A percentile compares a stretch with the other conserved stretches of the same genome.
phyloP scores from a whole-genome alignment of 169 alveolate species.

The Theileria parva region DNA sequence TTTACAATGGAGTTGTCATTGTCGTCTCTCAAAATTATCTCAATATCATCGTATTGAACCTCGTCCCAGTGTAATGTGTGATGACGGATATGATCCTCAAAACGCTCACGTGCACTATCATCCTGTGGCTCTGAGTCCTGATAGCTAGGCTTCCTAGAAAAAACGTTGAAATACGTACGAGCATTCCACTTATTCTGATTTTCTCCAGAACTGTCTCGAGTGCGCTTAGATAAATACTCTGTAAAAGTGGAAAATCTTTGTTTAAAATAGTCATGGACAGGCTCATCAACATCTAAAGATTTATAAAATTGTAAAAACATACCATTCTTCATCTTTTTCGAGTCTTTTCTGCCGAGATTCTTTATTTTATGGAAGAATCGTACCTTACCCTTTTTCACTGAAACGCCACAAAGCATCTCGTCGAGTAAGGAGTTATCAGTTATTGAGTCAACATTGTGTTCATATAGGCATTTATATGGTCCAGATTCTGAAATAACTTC shows the following conservation, averaged over 20 bases:
- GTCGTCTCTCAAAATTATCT: conserved; percentile 52
- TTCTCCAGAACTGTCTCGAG: neutral
- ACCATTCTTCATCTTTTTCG: neutral
- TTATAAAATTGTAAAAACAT: neutral
- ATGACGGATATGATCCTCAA: conserved; percentile 46
- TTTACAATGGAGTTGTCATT: conserved; percentile 44
- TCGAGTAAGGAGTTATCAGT: conserved; percentile 6
- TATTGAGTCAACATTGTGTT: conserved; percentile 30
- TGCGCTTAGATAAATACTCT: conserved; percentile 40
- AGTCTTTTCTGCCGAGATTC: conserved; percentile 16
- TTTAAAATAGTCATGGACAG: conserved; percentile 2
- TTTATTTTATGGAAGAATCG: conserved; percentile 50
- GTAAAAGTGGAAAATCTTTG: conserved; percentile 30
- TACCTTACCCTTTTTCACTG: conserved; percentile 45
- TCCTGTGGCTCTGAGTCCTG: conserved; percentile 7
- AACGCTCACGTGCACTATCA: conserved; percentile 50
- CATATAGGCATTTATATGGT: conserved; percentile 60
- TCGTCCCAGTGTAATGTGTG: conserved; percentile 68
- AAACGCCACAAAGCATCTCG: conserved; percentile 32
- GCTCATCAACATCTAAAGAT: conserved; percentile 1
- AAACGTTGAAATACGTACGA: conserved; percentile 25
- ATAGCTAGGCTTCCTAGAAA: conserved; percentile 3
- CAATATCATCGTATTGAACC: conserved; percentile 62
- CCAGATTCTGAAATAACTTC: conserved; percentile 57
- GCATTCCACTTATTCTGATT: conserved; percentile 20